Conservation (phyloP, 2,329 filamentous ascomycete genomes). For the Penicillium hesseltinei region DNA sequence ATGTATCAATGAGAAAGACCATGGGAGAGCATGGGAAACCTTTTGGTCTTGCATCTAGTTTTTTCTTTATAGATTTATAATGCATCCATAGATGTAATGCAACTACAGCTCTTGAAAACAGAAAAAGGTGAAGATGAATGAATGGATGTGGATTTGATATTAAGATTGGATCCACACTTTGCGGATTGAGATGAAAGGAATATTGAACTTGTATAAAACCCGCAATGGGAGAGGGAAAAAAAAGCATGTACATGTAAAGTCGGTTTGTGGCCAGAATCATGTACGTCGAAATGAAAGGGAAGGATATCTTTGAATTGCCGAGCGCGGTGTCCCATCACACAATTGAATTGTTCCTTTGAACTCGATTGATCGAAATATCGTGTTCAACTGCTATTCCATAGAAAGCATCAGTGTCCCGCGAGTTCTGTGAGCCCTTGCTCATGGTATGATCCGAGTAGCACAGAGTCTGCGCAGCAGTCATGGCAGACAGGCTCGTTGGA, state of each 20-base stretch:
- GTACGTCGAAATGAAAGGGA: neutral
- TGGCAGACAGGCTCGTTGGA: slow-evolving; percentile 14
- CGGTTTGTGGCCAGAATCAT: neutral
- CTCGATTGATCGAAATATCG: slow-evolving; percentile 29
- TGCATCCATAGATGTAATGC: neutral
- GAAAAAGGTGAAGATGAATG: neutral
- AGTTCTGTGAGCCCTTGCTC: slow-evolving; percentile 11
- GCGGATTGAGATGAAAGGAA: neutral
- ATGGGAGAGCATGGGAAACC: neutral
- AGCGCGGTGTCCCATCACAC: slow-evolving; percentile 3
- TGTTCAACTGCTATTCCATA: slow-evolving; percentile 32
- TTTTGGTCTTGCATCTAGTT: too few relatives aligned
- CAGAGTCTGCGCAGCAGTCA: slow-evolving; percentile 23
- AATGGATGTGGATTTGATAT: neutral
- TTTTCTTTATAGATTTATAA: too few relatives aligned
- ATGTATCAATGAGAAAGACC: neutral
- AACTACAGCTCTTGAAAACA: neutral
- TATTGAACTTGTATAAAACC: neutral
- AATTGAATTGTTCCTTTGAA: slow-evolving; percentile 7
- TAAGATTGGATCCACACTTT: neutral
- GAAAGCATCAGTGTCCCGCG: slow-evolving; percentile 17
- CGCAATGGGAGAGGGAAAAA: neutral
- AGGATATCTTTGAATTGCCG: neutral
- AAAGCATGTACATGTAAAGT: neutral
- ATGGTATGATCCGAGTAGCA: slow-evolving; percentile 28